Conservation (phyloP, 441 rosid species). For the Erodium texanum region DNA sequence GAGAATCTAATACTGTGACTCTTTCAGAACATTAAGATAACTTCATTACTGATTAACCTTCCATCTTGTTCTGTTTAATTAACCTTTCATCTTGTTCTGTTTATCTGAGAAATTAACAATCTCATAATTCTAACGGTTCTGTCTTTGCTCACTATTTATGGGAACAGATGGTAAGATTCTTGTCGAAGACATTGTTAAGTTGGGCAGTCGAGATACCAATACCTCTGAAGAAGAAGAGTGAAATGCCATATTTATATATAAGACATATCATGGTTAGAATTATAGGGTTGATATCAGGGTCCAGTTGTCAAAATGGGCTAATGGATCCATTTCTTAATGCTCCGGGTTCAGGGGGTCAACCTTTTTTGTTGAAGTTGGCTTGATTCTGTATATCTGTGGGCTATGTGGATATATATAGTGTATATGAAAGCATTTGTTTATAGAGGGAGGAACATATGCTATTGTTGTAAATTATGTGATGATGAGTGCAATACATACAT, state of each 20-base stretch:
- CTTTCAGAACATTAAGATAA: neutral
- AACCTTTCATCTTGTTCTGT: neutral
- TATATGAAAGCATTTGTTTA: neutral
- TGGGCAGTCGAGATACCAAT: slow-evolving; percentile 42
- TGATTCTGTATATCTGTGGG: neutral
- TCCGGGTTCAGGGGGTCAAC: neutral
- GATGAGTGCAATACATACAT: neutral
- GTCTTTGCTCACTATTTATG: slow-evolving; percentile 1
- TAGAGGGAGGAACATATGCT: neutral
- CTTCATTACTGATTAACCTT: no score
- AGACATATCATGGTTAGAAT: neutral
- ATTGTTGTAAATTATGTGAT: neutral
- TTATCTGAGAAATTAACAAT: neutral
- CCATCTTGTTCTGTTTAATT: no score
- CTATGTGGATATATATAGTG: neutral
- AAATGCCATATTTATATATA: neutral
- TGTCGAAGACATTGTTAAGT: slow-evolving; percentile 75
- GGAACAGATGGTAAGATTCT: slow-evolving; percentile 79
- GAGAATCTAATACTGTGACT: neutral
- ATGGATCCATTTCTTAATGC: neutral
- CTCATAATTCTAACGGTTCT: slow-evolving; percentile 3
- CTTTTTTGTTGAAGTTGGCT: neutral
- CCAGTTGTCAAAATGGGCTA: neutral
- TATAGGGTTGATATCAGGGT: neutral
- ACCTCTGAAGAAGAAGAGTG: slow-evolving; percentile 37